Evolutionary conservation across 2,329 filamentous ascomycete genomes (phyloP).

Genomic region (Herpotrichia juniperi): DNA sequence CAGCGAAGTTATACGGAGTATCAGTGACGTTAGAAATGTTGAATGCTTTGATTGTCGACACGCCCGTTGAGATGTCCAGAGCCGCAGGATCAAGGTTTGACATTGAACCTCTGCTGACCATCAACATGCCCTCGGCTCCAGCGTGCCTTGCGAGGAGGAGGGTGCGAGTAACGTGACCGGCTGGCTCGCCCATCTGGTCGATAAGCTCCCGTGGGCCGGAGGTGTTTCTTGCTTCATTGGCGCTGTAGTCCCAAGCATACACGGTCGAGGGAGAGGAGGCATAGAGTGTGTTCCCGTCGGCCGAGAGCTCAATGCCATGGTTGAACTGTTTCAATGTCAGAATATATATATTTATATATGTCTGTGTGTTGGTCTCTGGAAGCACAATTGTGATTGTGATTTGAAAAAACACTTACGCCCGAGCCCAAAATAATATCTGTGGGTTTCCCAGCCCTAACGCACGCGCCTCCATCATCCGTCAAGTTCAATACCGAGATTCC

Average conservation of each 20-base stretch:
- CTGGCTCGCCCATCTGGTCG: constrained; percentile 61
- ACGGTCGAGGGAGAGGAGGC: constrained; percentile 65
- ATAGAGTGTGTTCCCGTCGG: constrained; percentile 58
- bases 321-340: constrained; percentile 47
- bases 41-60: constrained; percentile 71
- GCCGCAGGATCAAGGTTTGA: constrained; percentile 67
- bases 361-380: not conserved
- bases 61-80: constrained; percentile 59
- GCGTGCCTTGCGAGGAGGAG: constrained; percentile 64
- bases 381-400: not conserved
- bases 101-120: constrained; percentile 70
- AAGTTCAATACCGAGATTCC: constrained; percentile 49
- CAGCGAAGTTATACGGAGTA: constrained; percentile 56
- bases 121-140: constrained; percentile 58
- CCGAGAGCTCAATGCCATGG: constrained; percentile 58
- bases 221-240: constrained; percentile 52
- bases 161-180: constrained; percentile 70
- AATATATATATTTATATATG: not conserved
- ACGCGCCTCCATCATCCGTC: constrained; percentile 32
- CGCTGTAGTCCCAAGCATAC: constrained; percentile 69
- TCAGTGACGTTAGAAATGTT: constrained; percentile 53
- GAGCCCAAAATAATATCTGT: constrained; percentile 32
- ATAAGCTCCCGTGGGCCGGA: constrained; percentile 62
- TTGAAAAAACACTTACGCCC: constrained; percentile 27
- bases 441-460: constrained; percentile 31